These are phyloP conservation scores for Cyclocybe cylindracea DNA, from an alignment of 768 basidiomycete species.

Conservation along the genomic window DNA sequence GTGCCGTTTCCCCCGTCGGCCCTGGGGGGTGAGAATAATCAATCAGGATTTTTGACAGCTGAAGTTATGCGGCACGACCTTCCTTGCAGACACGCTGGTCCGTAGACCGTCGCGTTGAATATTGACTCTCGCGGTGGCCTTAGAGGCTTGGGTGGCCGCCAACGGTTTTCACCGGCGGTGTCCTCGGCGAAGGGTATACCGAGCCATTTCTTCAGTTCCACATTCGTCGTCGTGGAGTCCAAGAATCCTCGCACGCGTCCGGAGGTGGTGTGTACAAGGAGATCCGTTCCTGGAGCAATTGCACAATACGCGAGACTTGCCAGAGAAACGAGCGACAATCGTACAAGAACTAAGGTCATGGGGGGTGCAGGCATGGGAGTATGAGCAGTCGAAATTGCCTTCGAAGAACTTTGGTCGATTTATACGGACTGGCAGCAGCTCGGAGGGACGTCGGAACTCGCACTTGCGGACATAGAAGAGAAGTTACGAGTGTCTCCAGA, in stretches of 20 bases:
- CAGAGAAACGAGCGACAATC: neutral
- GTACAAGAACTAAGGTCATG: neutral
- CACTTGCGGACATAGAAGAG: too few species aligned
- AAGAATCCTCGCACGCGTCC: conserved; percentile 26
- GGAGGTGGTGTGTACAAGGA: conserved; percentile 22
- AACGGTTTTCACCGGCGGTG: conserved; percentile 28
- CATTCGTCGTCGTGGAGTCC: conserved; percentile 22
- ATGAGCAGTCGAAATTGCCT: too few species aligned
- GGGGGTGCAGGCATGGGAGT: neutral
- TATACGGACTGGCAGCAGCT: conserved; percentile 2
- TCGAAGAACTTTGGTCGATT: neutral
- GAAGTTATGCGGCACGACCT: conserved; percentile 14
- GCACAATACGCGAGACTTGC: neutral
- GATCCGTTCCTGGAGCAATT: neutral
- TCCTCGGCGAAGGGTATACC: conserved; percentile 31
- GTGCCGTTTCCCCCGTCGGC: conserved; percentile 34
- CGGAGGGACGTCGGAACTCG: conserved; percentile 4
- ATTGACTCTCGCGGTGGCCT: conserved; percentile 7
- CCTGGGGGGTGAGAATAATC: conserved; percentile 9
- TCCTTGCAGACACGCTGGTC: conserved; percentile 34
- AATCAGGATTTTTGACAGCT: neutral
- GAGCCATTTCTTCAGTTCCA: conserved; percentile 28
- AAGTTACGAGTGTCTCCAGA: too few species aligned
- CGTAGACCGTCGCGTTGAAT: conserved; percentile 30
- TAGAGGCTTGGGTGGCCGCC: conserved; percentile 27